Evolutionary conservation across 2,329 filamentous ascomycete species (phyloP).

Genomic region (Rhinocladiella similis): DNA sequence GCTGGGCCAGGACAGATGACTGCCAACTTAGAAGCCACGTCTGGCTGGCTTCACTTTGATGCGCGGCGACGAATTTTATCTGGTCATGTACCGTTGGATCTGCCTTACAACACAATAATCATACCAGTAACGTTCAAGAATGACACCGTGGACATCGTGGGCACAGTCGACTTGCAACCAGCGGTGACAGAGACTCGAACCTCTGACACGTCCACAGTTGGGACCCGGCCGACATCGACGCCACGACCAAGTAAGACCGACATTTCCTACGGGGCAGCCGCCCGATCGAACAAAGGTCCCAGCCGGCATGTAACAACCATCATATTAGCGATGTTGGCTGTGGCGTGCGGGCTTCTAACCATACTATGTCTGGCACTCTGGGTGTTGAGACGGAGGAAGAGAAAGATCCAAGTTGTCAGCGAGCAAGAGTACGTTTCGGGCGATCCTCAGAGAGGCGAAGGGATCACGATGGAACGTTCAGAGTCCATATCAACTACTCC

Average conservation of each 20-base stretch:
- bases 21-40: neutral
- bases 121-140: constrained; percentile 13
- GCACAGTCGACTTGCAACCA: neutral
- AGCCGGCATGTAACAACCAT: constrained; percentile 11
- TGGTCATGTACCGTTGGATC: constrained; percentile 8
- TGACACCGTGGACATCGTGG: constrained; percentile 3
- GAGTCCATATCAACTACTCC: neutral
- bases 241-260: constrained; percentile 8
- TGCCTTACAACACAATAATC: constrained; percentile 1
- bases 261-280: neutral
- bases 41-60: constrained; percentile 20
- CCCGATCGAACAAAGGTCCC: neutral
- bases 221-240: neutral
- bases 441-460: neutral
- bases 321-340: constrained; percentile 12
- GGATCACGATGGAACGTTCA: neutral
- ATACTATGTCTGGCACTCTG: constrained; percentile 9
- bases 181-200: neutral
- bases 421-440: neutral
- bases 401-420: neutral
- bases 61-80: constrained; percentile 8
- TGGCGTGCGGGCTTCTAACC: constrained; percentile 8
- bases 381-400: constrained; percentile 5
- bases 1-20: constrained; percentile 3
- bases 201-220: neutral